Evolutionary conservation across 192 early-diverging fungal species (phyloP).

Genomic region (Linnemannia zychae): DNA sequence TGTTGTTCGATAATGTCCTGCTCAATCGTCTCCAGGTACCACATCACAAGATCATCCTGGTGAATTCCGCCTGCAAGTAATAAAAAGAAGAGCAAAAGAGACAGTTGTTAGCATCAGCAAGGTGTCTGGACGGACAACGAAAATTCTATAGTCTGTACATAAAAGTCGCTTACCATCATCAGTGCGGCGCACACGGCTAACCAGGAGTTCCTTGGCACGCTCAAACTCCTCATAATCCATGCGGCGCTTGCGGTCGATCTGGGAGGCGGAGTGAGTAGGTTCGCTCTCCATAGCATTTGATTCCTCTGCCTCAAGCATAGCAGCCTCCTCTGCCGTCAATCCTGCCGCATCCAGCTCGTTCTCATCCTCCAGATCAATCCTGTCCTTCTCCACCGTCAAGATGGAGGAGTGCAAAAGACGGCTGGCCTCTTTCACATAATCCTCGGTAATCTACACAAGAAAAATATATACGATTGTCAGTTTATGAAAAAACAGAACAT

Average conservation of each 20-base stretch:
- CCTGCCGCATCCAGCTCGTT: constrained; percentile 46
- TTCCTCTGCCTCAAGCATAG: constrained; percentile 3
- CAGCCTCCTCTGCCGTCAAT: constrained; percentile 49
- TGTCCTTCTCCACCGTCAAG: constrained; percentile 85
- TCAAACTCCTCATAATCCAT: constrained; percentile 57
- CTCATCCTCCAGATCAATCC: constrained; percentile 74
- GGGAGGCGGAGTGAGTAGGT: constrained; percentile 6
- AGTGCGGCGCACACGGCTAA: constrained; percentile 45
- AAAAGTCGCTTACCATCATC: constrained; percentile 27
- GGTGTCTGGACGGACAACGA: neutral
- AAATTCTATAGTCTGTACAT: neutral
- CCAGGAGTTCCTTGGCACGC: constrained; percentile 44
- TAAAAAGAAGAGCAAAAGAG: neutral
- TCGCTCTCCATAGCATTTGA: constrained; percentile 47
- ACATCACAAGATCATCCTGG: constrained; percentile 37
- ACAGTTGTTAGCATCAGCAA: neutral
- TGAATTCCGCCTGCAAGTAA: constrained; percentile 27
- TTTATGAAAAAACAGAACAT: neutral
- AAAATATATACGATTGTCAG: neutral
- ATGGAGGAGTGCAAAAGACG: constrained; percentile 91
- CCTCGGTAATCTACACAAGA: constrained; percentile 68
- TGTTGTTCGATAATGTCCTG: constrained; percentile 47
- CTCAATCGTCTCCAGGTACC: constrained; percentile 34
- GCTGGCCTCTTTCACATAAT: constrained; percentile 88
- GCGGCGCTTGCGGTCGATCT: constrained; percentile 33